These are phyloP conservation scores for Penicillium pancosmium DNA, from an alignment of 495 filamentous ascomycete genomes.

Conservation along the genomic window DNA sequence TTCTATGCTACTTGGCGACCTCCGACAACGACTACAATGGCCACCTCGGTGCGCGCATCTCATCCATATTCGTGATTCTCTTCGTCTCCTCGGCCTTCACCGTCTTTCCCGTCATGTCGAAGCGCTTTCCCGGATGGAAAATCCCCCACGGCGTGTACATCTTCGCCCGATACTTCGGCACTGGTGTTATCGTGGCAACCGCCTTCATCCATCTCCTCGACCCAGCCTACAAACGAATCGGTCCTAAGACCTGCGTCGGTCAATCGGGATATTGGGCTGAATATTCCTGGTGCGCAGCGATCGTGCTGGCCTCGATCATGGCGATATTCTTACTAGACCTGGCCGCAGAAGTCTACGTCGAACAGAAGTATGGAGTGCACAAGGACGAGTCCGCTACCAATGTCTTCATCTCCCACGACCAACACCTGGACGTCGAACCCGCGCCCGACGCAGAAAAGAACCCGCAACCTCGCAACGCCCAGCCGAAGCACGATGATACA, in stretches of 20 bases:
- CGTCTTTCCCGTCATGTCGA: constrained; percentile 66
- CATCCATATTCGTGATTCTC: constrained; percentile 46
- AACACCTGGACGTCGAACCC: constrained; percentile 11
- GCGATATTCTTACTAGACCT: constrained; percentile 44
- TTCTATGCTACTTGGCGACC: constrained; percentile 37
- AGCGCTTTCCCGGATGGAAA: constrained; percentile 52
- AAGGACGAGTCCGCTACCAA: constrained; percentile 30
- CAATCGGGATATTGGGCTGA: constrained; percentile 49
- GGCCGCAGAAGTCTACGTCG: constrained; percentile 51
- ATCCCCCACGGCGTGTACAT: constrained; percentile 68
- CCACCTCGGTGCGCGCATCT: constrained; percentile 41
- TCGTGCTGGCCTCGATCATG: constrained; percentile 34
- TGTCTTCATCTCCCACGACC: constrained; percentile 17
- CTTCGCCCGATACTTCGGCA: constrained; percentile 70
- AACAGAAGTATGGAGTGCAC: constrained; percentile 47
- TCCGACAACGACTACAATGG: constrained; percentile 45
- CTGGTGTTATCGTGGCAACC: constrained; percentile 70
- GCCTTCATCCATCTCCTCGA: constrained; percentile 62
- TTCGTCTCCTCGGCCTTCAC: constrained; percentile 43
- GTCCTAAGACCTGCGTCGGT: constrained; percentile 53
- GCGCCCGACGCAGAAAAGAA: constrained; percentile 3
- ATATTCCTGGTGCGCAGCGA: constrained; percentile 44
- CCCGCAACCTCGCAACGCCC: neutral
- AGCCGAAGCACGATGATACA: neutral
- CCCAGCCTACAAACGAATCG: constrained; percentile 54